Evolutionary conservation across 306 rosid genomes (phyloP), one percentile per base, ranked within the genome.

Genomic region (Cucumis melo): DNA sequence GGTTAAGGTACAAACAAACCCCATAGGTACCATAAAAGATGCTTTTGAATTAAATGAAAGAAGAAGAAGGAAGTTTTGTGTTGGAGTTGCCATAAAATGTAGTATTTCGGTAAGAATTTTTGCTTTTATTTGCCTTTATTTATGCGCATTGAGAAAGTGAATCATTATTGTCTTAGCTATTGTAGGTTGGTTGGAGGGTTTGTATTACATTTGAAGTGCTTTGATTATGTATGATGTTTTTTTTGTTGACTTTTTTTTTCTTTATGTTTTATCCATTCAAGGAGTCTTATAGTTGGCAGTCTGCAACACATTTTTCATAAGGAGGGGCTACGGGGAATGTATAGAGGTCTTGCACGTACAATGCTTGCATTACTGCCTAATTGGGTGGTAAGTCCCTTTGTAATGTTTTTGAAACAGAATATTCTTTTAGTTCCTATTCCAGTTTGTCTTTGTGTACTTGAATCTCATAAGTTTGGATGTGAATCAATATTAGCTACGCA

Each of bases 311-410:
- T 90, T 75, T 80, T 86, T 84, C 90, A 79, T n/a, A 87, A 83
- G 87, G 98, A 92, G 80, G 97, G 97, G 41, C 63, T 92, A 15
- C 96, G 94, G 6, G 98, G 98, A 77, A 87, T 92, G 98, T 92
- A 92, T 80, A 92, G 94, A 27, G 98, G 98, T 27, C 90, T 92
- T 55, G 66, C 96, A 70, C 98, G 96, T 17, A 92, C 98, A 54
- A 92, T 84, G 73, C 79, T 90, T 56, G 98, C 98, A 46, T 82
- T 92, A 74, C 96, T 92, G 82, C 94, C 98, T 27, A 92, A 90
- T 66, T 90, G 96, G 98, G 98, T 96, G 70, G 98, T 92, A 80
- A 92, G 98, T 85, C 54, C 17, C 50, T n/a, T 21, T 74, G 60
- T 48, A 27, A 2, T 70, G 50, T 55, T 23, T 66, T 5, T 56